Percentiles rank a stretch among this genome's conserved stretches.
These are phyloP conservation scores for Bothriochloa decipiens DNA, from an alignment of 176 grass and related monocot species.

Conservation along the genomic window DNA sequence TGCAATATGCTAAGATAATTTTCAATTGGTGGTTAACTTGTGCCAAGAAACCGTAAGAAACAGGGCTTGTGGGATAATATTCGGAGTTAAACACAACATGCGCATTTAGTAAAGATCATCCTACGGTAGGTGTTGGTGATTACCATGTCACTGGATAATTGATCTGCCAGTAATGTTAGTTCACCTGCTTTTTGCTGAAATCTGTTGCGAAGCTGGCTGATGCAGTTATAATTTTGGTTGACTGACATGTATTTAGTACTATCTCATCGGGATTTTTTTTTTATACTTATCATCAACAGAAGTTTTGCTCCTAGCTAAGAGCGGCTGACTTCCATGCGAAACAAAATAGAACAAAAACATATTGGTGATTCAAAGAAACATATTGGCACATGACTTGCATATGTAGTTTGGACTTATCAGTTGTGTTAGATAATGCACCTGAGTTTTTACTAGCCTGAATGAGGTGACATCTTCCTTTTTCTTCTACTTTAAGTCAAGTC, in stretches of 20 bases:
- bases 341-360: not conserved
- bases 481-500: not conserved
- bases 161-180: not conserved
- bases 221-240: not conserved
- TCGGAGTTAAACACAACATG: not conserved
- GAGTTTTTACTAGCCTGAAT: not conserved
- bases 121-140: not conserved
- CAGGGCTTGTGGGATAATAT: not conserved
- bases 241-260: not conserved
- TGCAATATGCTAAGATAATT: not conserved
- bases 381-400: not conserved
- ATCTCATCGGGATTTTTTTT: not conserved
- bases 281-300: not conserved
- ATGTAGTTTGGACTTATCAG: not conserved
- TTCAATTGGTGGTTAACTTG: not conserved
- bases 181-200: conserved; percentile 6
- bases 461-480: not conserved
- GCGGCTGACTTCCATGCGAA: not conserved
- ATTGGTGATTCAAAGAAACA: not conserved
- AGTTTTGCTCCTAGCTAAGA: not conserved
- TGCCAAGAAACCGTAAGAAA: not conserved
- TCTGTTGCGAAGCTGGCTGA: not conserved
- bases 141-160: not conserved
- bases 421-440: not conserved
- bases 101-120: not conserved